Conservation (phyloP, 2,329 filamentous ascomycete species). For the Elsinoe arachidis region DNA sequence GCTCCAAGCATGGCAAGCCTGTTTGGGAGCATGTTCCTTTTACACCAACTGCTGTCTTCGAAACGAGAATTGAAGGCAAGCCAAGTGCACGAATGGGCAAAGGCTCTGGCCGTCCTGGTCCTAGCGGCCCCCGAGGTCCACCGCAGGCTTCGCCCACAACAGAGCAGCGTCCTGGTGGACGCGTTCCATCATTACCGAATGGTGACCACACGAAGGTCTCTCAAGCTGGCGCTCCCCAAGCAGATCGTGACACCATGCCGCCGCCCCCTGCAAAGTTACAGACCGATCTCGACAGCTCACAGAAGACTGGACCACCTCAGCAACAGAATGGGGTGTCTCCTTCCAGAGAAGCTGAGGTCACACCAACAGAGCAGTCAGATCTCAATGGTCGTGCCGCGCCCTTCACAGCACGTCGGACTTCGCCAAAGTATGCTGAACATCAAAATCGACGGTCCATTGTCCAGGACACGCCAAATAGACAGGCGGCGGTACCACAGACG, state of each 20-base stretch:
- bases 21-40: conserved; percentile 81
- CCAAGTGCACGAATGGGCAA: conserved; percentile 35
- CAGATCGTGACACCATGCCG: conserved; percentile 24
- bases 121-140: conserved; percentile 39
- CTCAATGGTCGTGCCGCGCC: conserved; percentile 1
- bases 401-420: conserved; percentile 11
- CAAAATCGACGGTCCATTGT: conserved; percentile 18
- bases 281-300: neutral
- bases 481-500: conserved; percentile 14
- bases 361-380: conserved; percentile 1
- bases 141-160: conserved; percentile 25
- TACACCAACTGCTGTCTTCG: conserved; percentile 76
- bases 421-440: conserved; percentile 13
- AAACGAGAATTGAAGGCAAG: conserved; percentile 59
- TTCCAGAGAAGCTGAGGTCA: neutral
- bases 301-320: neutral
- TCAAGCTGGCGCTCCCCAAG: conserved; percentile 15
- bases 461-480: conserved; percentile 16
- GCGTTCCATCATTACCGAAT: conserved; percentile 12
- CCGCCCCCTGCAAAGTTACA: conserved; percentile 15
- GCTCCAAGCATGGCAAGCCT: conserved; percentile 58
- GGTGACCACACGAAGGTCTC: conserved; percentile 10
- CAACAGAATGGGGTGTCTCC: conserved; percentile 2
- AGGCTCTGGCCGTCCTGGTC: conserved; percentile 47
- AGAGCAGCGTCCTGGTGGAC: conserved; percentile 26